phyloP scores from a whole-genome alignment of 176 grass and related monocot species.

The Avena atlantica region DNA sequence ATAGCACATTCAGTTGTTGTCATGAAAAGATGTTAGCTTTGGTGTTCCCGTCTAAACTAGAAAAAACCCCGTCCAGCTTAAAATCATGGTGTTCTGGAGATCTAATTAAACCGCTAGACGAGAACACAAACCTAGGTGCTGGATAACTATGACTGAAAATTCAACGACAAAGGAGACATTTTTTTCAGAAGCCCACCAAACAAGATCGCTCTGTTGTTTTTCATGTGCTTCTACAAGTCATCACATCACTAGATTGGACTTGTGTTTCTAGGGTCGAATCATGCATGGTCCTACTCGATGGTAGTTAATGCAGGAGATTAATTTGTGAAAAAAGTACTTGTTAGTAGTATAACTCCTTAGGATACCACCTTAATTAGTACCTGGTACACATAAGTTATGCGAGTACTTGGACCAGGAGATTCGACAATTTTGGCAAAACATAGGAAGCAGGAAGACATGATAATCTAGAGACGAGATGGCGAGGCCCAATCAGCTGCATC shows the following conservation, averaged over 20 bases:
- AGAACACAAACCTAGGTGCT: background rate
- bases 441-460: constrained; percentile 26
- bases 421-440: constrained; percentile 28
- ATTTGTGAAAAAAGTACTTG: background rate
- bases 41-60: constrained; percentile 35
- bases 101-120: background rate
- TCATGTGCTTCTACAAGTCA: constrained; percentile 5
- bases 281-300: background rate
- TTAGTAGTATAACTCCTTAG: background rate
- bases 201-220: background rate
- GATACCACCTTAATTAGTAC: background rate
- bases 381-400: background rate
- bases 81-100: constrained; percentile 18
- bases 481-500: constrained; percentile 14
- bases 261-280: background rate
- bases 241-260: background rate
- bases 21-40: constrained; percentile 44
- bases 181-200: background rate
- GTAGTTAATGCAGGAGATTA: background rate
- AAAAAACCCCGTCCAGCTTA: background rate
- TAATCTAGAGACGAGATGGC: constrained; percentile 18
- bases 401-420: constrained; percentile 28
- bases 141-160: background rate
- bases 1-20: constrained; percentile 57
- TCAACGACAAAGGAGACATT: background rate